A percentile compares a stretch with the other conserved stretches of the same genome.
Conservation (phyloP, 148 eudicot genomes). For the Vaccinium corymbosum region DNA sequence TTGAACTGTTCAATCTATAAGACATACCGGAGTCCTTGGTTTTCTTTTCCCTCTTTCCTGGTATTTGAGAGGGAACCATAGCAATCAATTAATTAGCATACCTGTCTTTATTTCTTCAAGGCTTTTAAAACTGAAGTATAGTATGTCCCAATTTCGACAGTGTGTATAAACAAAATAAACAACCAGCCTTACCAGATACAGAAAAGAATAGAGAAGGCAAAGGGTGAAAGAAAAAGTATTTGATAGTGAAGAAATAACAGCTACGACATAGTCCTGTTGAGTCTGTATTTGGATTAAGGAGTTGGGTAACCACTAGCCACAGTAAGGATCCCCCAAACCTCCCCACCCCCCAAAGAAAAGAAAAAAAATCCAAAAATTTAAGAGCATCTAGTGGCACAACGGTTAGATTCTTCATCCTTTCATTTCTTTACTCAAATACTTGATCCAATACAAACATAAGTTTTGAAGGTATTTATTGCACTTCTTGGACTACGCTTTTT, state of each 20-base stretch:
- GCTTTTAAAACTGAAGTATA: too few species aligned
- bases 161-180: too few species aligned
- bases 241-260: not conserved
- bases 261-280: not conserved
- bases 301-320: not conserved
- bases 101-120: not conserved
- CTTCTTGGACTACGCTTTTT: too few species aligned
- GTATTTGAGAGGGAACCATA: not conserved
- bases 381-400: too few species aligned
- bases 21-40: not conserved
- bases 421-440: too few species aligned
- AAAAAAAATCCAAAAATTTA: too few species aligned
- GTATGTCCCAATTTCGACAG: not conserved
- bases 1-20: not conserved
- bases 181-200: not conserved
- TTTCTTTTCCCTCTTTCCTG: not conserved
- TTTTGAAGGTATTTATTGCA: too few species aligned
- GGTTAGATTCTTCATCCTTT: too few species aligned
- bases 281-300: not conserved
- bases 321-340: too few species aligned
- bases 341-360: too few species aligned
- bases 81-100: not conserved
- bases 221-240: not conserved
- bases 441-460: too few species aligned
- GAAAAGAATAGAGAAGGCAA: not conserved